Evolutionary conservation across 257 asterid genomes (phyloP).

Genomic region (Anisodus acutangulus): DNA sequence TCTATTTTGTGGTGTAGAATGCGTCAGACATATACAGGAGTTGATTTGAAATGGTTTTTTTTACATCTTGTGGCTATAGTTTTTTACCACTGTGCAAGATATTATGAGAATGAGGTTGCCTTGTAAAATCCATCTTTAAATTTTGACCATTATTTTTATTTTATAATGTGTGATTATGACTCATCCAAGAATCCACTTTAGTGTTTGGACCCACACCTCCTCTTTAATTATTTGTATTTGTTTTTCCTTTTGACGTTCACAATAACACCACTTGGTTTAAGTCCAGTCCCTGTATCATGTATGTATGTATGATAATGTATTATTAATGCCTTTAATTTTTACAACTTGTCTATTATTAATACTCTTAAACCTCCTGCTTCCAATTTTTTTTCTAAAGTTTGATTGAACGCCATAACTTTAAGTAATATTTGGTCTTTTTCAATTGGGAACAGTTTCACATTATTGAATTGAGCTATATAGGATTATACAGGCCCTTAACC

Average conservation of each 20-base stretch:
- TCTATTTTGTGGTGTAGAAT: slow-evolving; percentile 15
- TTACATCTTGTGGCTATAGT: slow-evolving; percentile 17
- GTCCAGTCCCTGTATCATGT: not conserved
- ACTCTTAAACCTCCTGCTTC: not conserved
- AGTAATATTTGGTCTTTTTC: not conserved
- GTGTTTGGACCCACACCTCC: slow-evolving; percentile 18
- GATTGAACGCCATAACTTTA: not conserved
- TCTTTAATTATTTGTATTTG: not conserved
- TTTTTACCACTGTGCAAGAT: not conserved
- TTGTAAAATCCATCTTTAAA: slow-evolving; percentile 22
- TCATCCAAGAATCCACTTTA: not conserved
- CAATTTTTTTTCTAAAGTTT: not conserved
- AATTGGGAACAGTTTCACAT: not conserved
- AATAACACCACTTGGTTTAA: not conserved
- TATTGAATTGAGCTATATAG: not conserved
- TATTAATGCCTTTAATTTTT: not conserved
- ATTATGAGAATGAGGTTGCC: slow-evolving; percentile 17
- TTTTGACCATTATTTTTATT: not conserved
- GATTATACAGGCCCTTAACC: not conserved
- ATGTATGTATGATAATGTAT: not conserved
- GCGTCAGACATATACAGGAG: not conserved
- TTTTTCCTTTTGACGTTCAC: not conserved
- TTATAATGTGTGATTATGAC: slow-evolving; percentile 4
- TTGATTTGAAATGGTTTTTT: not conserved
- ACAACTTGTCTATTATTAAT: not conserved